Evolutionary conservation across 805 yeast genomes (phyloP).

Genomic region (Yamadazyma tumulicola): DNA sequence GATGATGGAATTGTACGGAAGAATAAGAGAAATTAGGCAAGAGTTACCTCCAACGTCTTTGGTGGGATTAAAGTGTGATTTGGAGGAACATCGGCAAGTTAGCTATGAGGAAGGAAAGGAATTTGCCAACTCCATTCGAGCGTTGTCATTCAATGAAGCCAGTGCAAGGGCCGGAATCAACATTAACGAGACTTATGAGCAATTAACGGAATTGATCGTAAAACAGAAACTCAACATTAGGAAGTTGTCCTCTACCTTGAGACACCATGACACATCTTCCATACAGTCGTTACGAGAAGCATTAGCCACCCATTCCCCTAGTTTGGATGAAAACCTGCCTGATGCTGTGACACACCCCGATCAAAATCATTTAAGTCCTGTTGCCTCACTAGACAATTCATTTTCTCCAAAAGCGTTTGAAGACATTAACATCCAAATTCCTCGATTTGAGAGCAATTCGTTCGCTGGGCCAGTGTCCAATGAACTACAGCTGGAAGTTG

Average conservation of each 20-base stretch:
- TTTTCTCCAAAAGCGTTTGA: background rate
- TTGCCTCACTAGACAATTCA: too few relatives aligned
- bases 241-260: conserved; percentile 1
- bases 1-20: conserved; percentile 25
- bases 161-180: conserved; percentile 18
- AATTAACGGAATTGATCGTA: conserved; percentile 17
- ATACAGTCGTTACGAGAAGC: conserved; percentile 9
- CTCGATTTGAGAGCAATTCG: conserved; percentile 4
- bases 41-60: conserved; percentile 28
- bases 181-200: conserved; percentile 27
- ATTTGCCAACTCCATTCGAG: conserved; percentile 25
- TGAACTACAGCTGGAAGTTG: background rate
- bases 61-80: conserved; percentile 29
- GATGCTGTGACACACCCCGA: too few relatives aligned
- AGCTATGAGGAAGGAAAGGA: conserved; percentile 24
- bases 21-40: conserved; percentile 18
- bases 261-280: conserved; percentile 1
- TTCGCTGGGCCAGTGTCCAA: background rate
- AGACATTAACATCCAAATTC: conserved; percentile 1
- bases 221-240: conserved; percentile 1
- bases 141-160: conserved; percentile 27
- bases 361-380: too few relatives aligned
- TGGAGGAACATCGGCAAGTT: conserved; percentile 24
- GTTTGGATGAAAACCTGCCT: too few relatives aligned
- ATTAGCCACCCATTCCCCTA: conserved; percentile 3